Conservation (phyloP, 208 protist species). For the Crithidia fasciculata region DNA sequence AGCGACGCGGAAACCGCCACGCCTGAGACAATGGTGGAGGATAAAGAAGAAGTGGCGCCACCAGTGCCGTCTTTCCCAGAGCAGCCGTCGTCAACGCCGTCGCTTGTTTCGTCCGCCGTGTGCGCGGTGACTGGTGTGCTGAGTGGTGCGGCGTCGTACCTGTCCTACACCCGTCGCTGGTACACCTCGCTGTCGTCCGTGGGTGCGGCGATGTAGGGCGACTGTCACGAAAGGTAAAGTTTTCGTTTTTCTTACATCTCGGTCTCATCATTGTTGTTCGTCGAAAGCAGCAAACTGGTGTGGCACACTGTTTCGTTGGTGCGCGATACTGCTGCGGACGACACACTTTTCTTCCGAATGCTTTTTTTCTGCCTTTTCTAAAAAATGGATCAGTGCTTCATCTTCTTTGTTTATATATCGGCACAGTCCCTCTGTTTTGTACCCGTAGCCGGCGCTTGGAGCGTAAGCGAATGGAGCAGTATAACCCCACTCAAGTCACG, state of each 20-base stretch:
- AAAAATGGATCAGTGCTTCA: not conserved
- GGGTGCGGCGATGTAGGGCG: constrained; percentile 1
- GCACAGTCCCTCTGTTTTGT: too few species aligned
- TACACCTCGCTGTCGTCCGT: constrained; percentile 10
- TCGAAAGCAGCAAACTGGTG: not conserved
- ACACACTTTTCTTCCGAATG: not conserved
- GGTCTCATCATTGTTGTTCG: too few species aligned
- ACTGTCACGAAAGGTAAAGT: not conserved
- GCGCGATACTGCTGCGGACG: not conserved
- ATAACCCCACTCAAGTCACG: constrained; percentile 1
- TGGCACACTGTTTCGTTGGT: not conserved
- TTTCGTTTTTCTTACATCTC: not conserved
- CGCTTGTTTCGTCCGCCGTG: not conserved
- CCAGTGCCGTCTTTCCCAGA: too few species aligned
- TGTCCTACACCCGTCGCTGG: constrained; percentile 11
- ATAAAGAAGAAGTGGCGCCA: too few species aligned
- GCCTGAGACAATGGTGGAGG: not conserved
- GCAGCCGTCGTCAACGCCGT: too few species aligned
- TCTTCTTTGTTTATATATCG: too few species aligned
- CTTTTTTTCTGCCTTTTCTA: not conserved
- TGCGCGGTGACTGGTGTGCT: not conserved
- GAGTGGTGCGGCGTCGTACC: not conserved
- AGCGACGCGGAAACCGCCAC: not conserved
- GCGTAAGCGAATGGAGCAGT: not conserved
- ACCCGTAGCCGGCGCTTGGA: too few species aligned